Evolutionary conservation across 2,329 filamentous ascomycete genomes (phyloP), one percentile per base, ranked within the genome.

Genomic region (Cyphellophora attinorum): DNA sequence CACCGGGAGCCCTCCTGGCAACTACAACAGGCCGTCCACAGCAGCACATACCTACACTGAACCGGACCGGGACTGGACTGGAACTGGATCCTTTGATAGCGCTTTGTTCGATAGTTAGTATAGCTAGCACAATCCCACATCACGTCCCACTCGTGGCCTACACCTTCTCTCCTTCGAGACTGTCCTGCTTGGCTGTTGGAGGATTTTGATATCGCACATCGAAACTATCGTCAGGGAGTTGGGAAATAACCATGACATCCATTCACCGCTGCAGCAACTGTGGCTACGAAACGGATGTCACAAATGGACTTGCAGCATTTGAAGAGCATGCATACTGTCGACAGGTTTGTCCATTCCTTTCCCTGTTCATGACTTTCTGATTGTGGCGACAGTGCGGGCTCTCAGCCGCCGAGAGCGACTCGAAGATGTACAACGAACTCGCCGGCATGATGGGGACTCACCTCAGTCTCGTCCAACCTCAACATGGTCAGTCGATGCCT

Each of bases 361-460:
- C 36, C 35, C 40, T 12, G 39, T 38, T 41, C 39, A 39, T 46
- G 29, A 48, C 33, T 38, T 45, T 42, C 34, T 45, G 33, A 37
- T 47, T 46, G 38, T 34, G 34, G 36, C 21, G 47, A 29, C 47
- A 64, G 60, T 62, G 60, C 44, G 58, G 60, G n/a, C 45, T 63
- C 33, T 60, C 59, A 19, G 54, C 51, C 19, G 54, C 52, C 4
- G 59, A 62, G 46, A 51, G 55, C 52, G 67, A 61, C 42, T 71
- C 74, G 64, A 76, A 81, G 58, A 72, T 77, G 50, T 78, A 88
- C 54, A 83, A 93, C 45, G 86, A 93, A 48, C 79, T 94, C 21
- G 73, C 80, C n/a, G 66, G 73, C 39, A 76, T 93, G 51, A 86
- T 94, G 58, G 72, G 81, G 33, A 76, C 76, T 47, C 82, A 70